These are phyloP conservation scores for Dalechampia spathulata DNA, from an alignment of 441 rosid species.

Conservation along the genomic window DNA sequence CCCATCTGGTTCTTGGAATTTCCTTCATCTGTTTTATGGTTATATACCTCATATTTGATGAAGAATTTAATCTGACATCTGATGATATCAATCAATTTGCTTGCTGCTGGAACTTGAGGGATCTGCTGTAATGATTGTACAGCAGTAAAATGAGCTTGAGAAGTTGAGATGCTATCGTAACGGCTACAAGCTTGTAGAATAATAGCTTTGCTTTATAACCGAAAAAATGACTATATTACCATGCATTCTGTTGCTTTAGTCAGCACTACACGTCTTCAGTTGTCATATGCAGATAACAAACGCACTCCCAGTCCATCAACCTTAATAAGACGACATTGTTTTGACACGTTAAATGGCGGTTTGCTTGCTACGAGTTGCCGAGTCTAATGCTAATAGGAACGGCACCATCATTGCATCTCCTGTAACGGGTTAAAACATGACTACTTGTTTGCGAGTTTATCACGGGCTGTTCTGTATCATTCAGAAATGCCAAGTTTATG, in stretches of 20 bases:
- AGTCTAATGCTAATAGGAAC: neutral
- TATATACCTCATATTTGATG: neutral
- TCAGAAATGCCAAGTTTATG: no score
- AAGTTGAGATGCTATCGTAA: neutral
- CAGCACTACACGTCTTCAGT: neutral
- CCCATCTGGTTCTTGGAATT: slow-evolving; percentile 4
- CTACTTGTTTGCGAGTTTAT: neutral
- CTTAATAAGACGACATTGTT: no score
- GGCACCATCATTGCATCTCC: neutral
- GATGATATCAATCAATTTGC: neutral
- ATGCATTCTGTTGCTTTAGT: no score
- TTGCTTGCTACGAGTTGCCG: neutral
- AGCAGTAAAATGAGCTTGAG: neutral
- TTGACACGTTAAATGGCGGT: no score
- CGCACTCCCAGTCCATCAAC: no score
- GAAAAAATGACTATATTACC: neutral
- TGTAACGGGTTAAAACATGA: neutral
- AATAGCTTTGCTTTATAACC: neutral
- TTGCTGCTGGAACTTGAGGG: slow-evolving; percentile 1
- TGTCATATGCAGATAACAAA: neutral
- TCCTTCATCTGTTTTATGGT: neutral
- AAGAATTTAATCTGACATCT: neutral
- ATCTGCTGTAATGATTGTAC: neutral
- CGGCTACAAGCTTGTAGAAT: neutral
- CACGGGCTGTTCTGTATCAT: neutral